Conservation (phyloP, 192 early-diverging fungal genomes). For the Rhizoclosmatium globosum region DNA sequence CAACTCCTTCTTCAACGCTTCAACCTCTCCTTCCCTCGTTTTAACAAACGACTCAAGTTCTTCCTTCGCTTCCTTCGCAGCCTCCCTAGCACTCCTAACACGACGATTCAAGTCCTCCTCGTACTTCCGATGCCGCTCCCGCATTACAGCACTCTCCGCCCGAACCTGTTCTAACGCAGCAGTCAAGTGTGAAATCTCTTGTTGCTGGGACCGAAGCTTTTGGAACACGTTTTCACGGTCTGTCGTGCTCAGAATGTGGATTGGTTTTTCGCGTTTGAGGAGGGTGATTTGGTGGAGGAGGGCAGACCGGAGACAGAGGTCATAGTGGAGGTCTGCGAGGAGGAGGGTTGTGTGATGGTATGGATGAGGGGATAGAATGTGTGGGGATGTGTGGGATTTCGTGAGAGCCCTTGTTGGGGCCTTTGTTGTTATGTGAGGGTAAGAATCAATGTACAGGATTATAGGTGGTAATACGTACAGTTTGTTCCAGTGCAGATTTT, state of each 20-base stretch:
- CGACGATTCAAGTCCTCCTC: constrained; percentile 33
- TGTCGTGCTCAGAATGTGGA: background rate
- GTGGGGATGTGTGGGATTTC: background rate
- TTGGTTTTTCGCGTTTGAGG: constrained; percentile 5
- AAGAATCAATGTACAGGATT: background rate
- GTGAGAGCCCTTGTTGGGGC: background rate
- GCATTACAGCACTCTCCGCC: constrained; percentile 10
- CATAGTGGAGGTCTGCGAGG: constrained; percentile 16
- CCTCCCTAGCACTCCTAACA: constrained; percentile 14
- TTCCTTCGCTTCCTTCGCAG: constrained; percentile 32
- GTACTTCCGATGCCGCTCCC: constrained; percentile 36
- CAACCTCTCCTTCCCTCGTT: background rate
- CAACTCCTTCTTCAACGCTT: constrained; percentile 12
- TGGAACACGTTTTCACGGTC: constrained; percentile 37
- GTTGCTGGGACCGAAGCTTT: constrained; percentile 36
- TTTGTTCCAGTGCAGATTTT: constrained; percentile 21
- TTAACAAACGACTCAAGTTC: constrained; percentile 3
- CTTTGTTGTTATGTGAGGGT: background rate
- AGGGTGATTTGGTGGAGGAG: constrained; percentile 2
- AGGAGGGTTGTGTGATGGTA: background rate
- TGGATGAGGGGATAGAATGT: too few relatives aligned
- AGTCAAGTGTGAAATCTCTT: constrained; percentile 14
- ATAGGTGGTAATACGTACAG: background rate
- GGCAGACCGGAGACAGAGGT: constrained; percentile 6
- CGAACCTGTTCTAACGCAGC: constrained; percentile 17